Conservation (phyloP, 805 yeast genomes). For the Myxozyma nipponensis region DNA sequence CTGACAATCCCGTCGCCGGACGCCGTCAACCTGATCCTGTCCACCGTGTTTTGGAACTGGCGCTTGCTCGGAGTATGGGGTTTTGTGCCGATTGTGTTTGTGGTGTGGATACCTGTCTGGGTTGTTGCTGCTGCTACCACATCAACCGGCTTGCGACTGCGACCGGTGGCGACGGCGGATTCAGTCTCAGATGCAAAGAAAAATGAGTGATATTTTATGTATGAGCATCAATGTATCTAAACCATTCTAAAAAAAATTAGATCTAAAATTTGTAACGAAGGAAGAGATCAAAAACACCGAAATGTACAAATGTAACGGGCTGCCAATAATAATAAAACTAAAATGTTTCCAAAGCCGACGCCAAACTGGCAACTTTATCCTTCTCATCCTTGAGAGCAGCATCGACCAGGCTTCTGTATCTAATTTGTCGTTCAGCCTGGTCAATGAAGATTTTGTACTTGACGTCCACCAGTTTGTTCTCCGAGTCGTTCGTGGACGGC, state of each 20-base stretch:
- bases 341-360: neutral
- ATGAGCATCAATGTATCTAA: neutral
- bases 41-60: slow-evolving; percentile 55
- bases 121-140: slow-evolving; percentile 32
- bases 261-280: neutral
- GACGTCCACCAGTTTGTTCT: slow-evolving; percentile 64
- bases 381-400: slow-evolving; percentile 13
- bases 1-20: neutral
- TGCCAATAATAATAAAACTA: neutral
- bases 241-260: too few species aligned
- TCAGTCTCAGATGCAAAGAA: neutral
- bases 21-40: neutral
- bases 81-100: slow-evolving; percentile 47
- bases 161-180: too few species aligned
- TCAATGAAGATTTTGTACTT: slow-evolving; percentile 86
- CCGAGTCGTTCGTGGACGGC: slow-evolving; percentile 61
- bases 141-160: neutral
- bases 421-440: slow-evolving; percentile 76
- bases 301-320: neutral
- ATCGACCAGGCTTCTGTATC: slow-evolving; percentile 69
- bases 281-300: neutral
- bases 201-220: neutral
- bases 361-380: neutral
- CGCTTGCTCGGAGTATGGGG: slow-evolving; percentile 74
- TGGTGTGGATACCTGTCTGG: slow-evolving; percentile 86